Base-by-base conservation (phyloP, 2,329 filamentous ascomycete species). In the Aspergillus melleus region DNA sequence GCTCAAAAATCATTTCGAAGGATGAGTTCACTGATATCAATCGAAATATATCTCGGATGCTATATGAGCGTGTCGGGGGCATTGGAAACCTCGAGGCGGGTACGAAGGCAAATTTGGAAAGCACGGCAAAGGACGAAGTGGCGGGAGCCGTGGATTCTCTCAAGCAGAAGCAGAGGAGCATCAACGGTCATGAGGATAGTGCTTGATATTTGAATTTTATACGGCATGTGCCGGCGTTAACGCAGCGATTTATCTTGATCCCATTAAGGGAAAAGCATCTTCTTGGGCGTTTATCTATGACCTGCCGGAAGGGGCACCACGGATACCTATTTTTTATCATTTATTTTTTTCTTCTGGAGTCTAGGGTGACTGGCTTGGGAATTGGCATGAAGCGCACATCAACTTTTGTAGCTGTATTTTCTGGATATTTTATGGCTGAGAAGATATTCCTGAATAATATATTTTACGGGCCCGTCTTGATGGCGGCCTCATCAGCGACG, bases 11-110 rank as follows among this genome's bases (percentile, higher is more conserved):
- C 63, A 84, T 98, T 62, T 92, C 88, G 19, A 91, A 92, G 66
- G 91, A 96, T 61, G 90, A 97, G 75, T 99, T 96, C 74, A 94
- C 91, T 2, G 87, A 87, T 58, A 96, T 98, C 77, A 98, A 98
- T 73, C 88, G 92, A 63, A 89, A 90, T 61, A 88, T 98, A 36
- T 97, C 92, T 47, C 89, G 92, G 59, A 90, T 89, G 78, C 81
- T 99, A 60, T 99, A 99, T 76, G 92, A 88, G 32, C 79, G 80
- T 51, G 83, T 86, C 26, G 82, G 82, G 5, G 81, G 81, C 42
- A 81, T 82, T 14, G 77, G 82, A 20, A 76, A 81, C 24, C 82
- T 95, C 30, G 85, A 90, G 68, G 83, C 89, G 22, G 84, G 86
- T 29, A 85, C 86, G 58, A 85, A 87, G 59, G 85, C 84, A 64